Evolutionary conservation across 2,329 filamentous ascomycete genomes (phyloP).

Genomic region (Aspergillus fumigatus): DNA sequence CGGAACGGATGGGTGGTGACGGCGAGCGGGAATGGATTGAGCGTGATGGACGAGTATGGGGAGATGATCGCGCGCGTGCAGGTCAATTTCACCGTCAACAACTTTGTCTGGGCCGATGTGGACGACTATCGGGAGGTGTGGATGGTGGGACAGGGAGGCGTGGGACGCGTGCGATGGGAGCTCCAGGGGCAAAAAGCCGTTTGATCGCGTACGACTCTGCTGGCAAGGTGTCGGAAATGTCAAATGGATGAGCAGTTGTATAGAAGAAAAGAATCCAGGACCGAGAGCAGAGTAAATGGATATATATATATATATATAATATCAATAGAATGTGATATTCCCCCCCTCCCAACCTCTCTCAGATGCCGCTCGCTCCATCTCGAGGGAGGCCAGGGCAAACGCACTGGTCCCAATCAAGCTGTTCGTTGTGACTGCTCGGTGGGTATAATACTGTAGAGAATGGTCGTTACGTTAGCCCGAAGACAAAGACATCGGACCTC

Average conservation of each 20-base stretch:
- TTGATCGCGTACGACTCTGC: background rate
- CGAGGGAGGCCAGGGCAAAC: background rate
- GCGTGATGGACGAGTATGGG: constrained; percentile 4
- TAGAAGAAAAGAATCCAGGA: no score
- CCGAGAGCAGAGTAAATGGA: no score
- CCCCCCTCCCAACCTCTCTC: no score
- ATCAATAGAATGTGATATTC: no score
- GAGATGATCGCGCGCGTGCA: constrained; percentile 3
- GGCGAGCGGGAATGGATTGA: constrained; percentile 1
- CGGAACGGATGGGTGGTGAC: constrained; percentile 2
- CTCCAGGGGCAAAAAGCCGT: background rate
- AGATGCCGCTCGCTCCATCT: background rate
- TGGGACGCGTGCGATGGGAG: background rate
- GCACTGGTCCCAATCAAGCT: background rate
- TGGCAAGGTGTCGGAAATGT: background rate
- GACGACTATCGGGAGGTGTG: constrained; percentile 1
- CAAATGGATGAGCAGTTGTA: no score
- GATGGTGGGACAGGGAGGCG: background rate
- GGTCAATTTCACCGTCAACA: constrained; percentile 3
- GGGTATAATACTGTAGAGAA: background rate
- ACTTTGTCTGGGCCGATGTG: constrained; percentile 1
- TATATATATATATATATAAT: no score
- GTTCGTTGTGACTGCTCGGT: background rate
- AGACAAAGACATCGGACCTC: background rate
- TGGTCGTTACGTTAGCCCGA: no score